Conservation (phyloP, 768 basidiomycete genomes). For the Tricholoma sp. region DNA sequence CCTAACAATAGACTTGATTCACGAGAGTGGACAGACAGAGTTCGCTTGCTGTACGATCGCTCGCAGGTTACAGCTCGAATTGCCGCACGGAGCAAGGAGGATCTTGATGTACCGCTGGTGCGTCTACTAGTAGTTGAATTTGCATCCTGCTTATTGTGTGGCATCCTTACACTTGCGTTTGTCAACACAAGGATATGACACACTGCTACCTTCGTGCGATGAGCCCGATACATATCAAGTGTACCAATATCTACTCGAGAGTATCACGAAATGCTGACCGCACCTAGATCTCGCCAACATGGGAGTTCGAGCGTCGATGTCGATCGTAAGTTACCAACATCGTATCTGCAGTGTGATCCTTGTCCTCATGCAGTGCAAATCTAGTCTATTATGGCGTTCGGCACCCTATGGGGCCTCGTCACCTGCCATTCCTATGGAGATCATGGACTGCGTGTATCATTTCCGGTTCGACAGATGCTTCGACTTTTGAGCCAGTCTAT, state of each 20-base stretch:
- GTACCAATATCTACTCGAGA: conserved; percentile 22
- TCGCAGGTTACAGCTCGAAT: conserved; percentile 69
- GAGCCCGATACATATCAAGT: conserved; percentile 83
- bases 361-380: background rate
- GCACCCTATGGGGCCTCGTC: conserved; percentile 75
- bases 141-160: background rate
- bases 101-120: conserved; percentile 65
- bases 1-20: background rate
- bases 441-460: conserved; percentile 80
- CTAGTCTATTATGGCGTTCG: conserved; percentile 77
- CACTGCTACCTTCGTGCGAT: conserved; percentile 82
- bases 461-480: conserved; percentile 80
- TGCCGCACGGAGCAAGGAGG: conserved; percentile 54
- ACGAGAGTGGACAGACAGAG: conserved; percentile 48
- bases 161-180: background rate
- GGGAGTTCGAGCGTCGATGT: conserved; percentile 82
- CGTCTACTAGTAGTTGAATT: conserved; percentile 15
- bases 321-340: conserved; percentile 47
- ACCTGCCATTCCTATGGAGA: conserved; percentile 74
- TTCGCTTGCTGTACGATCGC: conserved; percentile 71
- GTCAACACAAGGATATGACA: conserved; percentile 60
- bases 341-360: background rate
- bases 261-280: background rate
- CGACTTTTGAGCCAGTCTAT: conserved; percentile 76
- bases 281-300: conserved; percentile 67